Evolutionary conservation across 2,329 filamentous ascomycete species (phyloP).

Genomic region (Alternaria triticimaculans): DNA sequence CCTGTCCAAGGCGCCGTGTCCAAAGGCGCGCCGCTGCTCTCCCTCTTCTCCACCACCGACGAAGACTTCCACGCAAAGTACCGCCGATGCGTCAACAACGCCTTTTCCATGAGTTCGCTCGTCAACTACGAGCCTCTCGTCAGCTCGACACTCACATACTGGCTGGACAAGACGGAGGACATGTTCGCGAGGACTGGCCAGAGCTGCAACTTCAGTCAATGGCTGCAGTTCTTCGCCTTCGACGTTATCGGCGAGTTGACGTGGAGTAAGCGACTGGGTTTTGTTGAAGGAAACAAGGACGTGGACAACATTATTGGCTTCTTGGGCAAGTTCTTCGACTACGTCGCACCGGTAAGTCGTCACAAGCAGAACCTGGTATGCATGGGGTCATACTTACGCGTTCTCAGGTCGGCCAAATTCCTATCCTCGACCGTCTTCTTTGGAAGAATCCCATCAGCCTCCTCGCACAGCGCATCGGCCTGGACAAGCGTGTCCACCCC

Average conservation of each 20-base stretch:
- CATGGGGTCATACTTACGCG: slow-evolving; percentile 12
- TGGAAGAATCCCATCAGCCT: slow-evolving; percentile 78
- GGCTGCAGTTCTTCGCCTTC: slow-evolving; percentile 83
- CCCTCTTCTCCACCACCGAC: slow-evolving; percentile 77
- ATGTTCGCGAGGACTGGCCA: slow-evolving; percentile 51
- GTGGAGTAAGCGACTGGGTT: slow-evolving; percentile 76
- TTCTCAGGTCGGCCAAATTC: slow-evolving; percentile 73
- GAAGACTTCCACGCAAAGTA: slow-evolving; percentile 78
- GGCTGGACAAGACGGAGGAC: slow-evolving; percentile 61
- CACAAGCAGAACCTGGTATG: not conserved
- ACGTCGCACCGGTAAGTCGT: slow-evolving; percentile 69
- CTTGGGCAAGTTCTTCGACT: slow-evolving; percentile 69
- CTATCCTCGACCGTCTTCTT: slow-evolving; percentile 71
- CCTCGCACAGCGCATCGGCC: slow-evolving; percentile 69
- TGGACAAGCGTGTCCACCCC: slow-evolving; percentile 73
- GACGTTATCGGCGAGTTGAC: slow-evolving; percentile 82
- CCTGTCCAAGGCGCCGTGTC: slow-evolving; percentile 76
- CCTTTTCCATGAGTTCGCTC: slow-evolving; percentile 78
- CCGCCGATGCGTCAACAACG: slow-evolving; percentile 75
- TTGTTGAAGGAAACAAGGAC: slow-evolving; percentile 75
- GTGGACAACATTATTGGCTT: slow-evolving; percentile 76
- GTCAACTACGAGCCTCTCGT: slow-evolving; percentile 83
- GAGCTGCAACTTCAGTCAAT: slow-evolving; percentile 70
- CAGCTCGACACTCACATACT: slow-evolving; percentile 74
- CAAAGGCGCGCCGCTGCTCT: slow-evolving; percentile 71